A percentile compares a stretch with the other conserved stretches of the same genome.
phyloP scores from a whole-genome alignment of 805 yeast genomes.

The Metschnikowia gelsemii region DNA sequence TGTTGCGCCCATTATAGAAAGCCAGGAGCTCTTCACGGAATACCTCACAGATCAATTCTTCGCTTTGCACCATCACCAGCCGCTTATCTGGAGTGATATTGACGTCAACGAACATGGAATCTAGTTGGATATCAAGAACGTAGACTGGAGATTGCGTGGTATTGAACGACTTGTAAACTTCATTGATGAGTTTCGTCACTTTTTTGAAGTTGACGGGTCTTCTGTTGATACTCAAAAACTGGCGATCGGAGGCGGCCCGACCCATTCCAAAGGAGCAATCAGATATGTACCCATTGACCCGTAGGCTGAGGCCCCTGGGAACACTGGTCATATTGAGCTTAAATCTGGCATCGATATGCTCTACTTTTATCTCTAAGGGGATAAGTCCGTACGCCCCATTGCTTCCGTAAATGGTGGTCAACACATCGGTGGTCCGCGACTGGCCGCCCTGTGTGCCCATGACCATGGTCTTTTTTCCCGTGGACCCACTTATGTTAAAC shows the following conservation, averaged over 20 bases:
- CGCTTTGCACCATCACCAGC: conserved; percentile 66
- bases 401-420: conserved; percentile 70
- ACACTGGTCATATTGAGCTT: conserved; percentile 20
- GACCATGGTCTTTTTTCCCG: conserved; percentile 48
- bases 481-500: conserved; percentile 46
- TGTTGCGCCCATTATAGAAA: conserved; percentile 45
- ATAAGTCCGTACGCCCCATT: conserved; percentile 58
- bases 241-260: conserved; percentile 70
- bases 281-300: conserved; percentile 61
- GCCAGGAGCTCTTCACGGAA: conserved; percentile 50
- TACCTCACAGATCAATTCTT: conserved; percentile 53
- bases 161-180: conserved; percentile 69
- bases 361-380: conserved; percentile 45
- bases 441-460: conserved; percentile 60
- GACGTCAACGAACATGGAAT: conserved; percentile 61
- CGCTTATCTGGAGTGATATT: conserved; percentile 93
- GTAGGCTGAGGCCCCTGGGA: conserved; percentile 11
- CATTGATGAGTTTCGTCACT: conserved; percentile 62
- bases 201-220: conserved; percentile 68
- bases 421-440: conserved; percentile 44
- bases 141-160: conserved; percentile 71
- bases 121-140: conserved; percentile 56
- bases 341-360: conserved; percentile 28
- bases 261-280: conserved; percentile 72
- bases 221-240: conserved; percentile 66